phyloP scores from a whole-genome alignment of 2,329 filamentous ascomycete species.

The Ceratocystis papillata region DNA sequence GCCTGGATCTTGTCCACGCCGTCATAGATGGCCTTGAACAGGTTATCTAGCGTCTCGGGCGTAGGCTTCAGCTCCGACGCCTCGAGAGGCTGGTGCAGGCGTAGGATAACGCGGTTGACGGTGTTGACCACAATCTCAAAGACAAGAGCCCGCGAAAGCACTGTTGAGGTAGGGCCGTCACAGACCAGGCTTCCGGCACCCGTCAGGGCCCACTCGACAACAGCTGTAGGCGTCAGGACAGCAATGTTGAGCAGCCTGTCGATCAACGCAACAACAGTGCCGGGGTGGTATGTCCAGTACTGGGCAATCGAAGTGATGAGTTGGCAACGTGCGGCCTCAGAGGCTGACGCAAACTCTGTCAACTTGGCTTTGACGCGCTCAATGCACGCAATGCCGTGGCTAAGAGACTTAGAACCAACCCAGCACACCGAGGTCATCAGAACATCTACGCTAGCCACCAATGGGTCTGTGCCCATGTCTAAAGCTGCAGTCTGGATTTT shows the following conservation, averaged over 20 bases:
- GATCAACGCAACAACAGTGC: slow-evolving; percentile 81
- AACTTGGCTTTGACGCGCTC: slow-evolving; percentile 88
- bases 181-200: slow-evolving; percentile 40
- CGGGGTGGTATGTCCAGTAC: slow-evolving; percentile 89
- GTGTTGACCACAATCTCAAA: slow-evolving; percentile 88
- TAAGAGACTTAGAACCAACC: slow-evolving; percentile 89
- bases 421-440: slow-evolving; percentile 90
- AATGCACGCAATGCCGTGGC: slow-evolving; percentile 89
- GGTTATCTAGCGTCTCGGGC: slow-evolving; percentile 32
- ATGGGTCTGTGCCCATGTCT: slow-evolving; percentile 60
- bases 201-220: slow-evolving; percentile 80
- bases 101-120: slow-evolving; percentile 39
- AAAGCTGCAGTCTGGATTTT: slow-evolving; percentile 70
- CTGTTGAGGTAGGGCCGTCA: slow-evolving; percentile 46
- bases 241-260: slow-evolving; percentile 97
- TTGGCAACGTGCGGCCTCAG: slow-evolving; percentile 66
- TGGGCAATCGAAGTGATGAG: slow-evolving; percentile 83
- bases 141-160: slow-evolving; percentile 62
- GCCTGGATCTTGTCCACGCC: slow-evolving; percentile 66
- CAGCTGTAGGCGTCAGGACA: slow-evolving; percentile 73
- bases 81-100: slow-evolving; percentile 20
- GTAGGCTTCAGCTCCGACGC: slow-evolving; percentile 17
- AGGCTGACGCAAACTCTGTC: slow-evolving; percentile 63
- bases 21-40: slow-evolving; percentile 43
- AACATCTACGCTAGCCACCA: slow-evolving; percentile 81